A percentile compares a stretch with the other conserved stretches of the same genome.
Conservation (phyloP, 306 rosid genomes). For the Purshia tridentata region DNA sequence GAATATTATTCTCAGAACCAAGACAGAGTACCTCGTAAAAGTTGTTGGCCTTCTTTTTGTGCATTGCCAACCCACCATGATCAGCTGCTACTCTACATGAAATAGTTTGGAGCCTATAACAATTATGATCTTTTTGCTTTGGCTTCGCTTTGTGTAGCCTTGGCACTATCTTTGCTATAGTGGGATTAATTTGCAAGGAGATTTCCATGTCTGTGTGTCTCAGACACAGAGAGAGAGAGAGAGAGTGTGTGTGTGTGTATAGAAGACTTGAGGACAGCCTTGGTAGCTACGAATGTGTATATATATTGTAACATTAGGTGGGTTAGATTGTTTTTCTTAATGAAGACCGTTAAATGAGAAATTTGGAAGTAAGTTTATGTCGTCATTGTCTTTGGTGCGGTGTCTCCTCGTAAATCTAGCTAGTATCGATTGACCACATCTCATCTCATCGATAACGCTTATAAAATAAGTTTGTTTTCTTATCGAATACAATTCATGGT, state of each 20-base stretch:
- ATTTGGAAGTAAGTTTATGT: slow-evolving; percentile 2
- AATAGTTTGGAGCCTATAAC: neutral
- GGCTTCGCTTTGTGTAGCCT: neutral
- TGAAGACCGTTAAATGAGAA: slow-evolving; percentile 5
- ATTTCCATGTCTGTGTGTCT: slow-evolving; percentile 18
- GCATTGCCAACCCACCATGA: neutral
- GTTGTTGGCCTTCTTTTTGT: slow-evolving; percentile 21
- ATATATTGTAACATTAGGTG: neutral
- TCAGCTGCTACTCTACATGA: slow-evolving; percentile 4
- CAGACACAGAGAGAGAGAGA: neutral
- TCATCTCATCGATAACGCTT: neutral
- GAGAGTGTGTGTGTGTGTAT: neutral
- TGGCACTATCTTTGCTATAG: neutral
- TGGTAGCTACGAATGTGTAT: neutral
- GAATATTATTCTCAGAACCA: slow-evolving; percentile 16
- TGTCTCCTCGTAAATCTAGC: neutral
- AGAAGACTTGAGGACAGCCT: neutral
- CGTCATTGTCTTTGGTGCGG: slow-evolving; percentile 5
- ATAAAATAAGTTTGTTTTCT: neutral
- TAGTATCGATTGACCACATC: neutral
- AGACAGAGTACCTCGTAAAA: slow-evolving; percentile 35
- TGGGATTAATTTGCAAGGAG: slow-evolving; percentile 22
- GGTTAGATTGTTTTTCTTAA: neutral
- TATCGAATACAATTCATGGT: neutral
- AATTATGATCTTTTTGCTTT: neutral